phyloP scores from a whole-genome alignment of 163 green algal genomes.

The Chlamydomonas reinhardtii region DNA sequence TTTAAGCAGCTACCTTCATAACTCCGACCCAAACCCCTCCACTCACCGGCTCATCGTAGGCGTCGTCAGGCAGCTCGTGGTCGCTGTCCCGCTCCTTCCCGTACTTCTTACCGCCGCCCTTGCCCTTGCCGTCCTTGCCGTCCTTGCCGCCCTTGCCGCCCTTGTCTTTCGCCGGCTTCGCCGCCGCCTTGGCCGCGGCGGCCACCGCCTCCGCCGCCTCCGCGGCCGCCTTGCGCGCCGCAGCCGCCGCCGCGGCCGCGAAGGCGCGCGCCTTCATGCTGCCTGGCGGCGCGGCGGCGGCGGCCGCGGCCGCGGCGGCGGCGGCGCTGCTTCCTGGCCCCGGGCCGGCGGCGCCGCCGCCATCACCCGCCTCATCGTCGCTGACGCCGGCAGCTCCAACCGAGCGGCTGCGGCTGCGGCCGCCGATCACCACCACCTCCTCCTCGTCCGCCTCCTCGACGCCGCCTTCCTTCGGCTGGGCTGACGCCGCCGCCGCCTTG shows the following conservation, averaged over 20 bases:
- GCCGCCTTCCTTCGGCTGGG: not conserved
- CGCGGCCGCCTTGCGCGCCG: not conserved
- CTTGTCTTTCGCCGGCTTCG: not conserved
- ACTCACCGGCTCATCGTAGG: slow-evolving; percentile 8
- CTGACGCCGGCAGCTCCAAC: not conserved
- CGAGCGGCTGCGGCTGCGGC: too few species aligned
- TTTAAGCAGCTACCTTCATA: too few species aligned
- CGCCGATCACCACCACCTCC: not conserved
- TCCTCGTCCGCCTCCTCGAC: not conserved
- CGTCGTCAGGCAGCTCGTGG: slow-evolving; percentile 32
- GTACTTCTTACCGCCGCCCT: not conserved
- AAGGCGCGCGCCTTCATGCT: not conserved
- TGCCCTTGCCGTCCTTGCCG: not conserved
- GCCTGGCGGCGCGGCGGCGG: too few species aligned
- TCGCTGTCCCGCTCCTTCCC: slow-evolving; percentile 27
- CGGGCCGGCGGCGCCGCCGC: not conserved
- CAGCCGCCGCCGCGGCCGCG: not conserved
- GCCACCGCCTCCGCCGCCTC: not conserved
- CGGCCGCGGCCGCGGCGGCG: not conserved
- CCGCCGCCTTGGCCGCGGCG: not conserved
- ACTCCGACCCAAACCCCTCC: too few species aligned
- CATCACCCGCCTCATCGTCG: not conserved
- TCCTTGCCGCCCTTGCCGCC: not conserved
- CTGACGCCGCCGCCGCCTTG: too few species aligned
- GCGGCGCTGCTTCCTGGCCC: not conserved